These are phyloP conservation scores for Lactifluus hygrophoroides DNA, from an alignment of 768 basidiomycete species.

Conservation along the genomic window DNA sequence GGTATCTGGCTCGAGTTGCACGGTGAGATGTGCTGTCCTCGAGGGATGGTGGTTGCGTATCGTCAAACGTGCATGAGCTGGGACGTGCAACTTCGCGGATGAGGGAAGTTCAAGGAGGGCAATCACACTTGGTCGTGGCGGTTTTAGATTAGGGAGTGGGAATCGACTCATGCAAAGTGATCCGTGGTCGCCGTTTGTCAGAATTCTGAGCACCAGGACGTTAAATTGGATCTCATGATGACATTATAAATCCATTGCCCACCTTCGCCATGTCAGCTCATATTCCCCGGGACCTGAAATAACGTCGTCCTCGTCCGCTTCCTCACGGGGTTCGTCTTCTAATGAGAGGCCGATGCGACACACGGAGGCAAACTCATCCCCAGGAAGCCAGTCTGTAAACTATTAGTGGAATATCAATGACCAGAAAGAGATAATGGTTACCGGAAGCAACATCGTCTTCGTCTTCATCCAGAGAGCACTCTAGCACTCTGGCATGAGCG, in stretches of 20 bases:
- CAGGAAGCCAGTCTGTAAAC: constrained; percentile 47
- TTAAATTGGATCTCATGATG: neutral
- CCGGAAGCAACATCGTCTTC: constrained; percentile 38
- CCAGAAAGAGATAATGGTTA: constrained; percentile 22
- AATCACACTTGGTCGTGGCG: constrained; percentile 53
- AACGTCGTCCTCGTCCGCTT: constrained; percentile 25
- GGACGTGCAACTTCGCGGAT: constrained; percentile 53
- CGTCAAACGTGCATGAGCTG: constrained; percentile 45
- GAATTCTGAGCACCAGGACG: constrained; percentile 32
- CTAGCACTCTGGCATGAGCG: constrained; percentile 38
- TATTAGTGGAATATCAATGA: neutral
- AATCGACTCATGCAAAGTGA: constrained; percentile 41
- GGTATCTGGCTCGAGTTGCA: constrained; percentile 62
- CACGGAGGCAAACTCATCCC: constrained; percentile 54
- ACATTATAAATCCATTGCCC: constrained; percentile 10
- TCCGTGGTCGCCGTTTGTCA: constrained; percentile 37
- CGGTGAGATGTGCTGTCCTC: constrained; percentile 58
- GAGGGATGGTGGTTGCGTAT: constrained; percentile 58
- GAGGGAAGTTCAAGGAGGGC: constrained; percentile 60
- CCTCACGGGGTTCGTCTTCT: constrained; percentile 32
- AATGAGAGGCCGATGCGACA: constrained; percentile 43
- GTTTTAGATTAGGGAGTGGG: constrained; percentile 51
- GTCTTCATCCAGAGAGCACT: constrained; percentile 43
- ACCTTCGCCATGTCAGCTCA: constrained; percentile 60
- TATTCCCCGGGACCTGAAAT: constrained; percentile 51